A percentile compares a stretch with the other conserved stretches of the same genome.
phyloP scores from a whole-genome alignment of 331 rosid genomes.

The Malus hybrid region DNA sequence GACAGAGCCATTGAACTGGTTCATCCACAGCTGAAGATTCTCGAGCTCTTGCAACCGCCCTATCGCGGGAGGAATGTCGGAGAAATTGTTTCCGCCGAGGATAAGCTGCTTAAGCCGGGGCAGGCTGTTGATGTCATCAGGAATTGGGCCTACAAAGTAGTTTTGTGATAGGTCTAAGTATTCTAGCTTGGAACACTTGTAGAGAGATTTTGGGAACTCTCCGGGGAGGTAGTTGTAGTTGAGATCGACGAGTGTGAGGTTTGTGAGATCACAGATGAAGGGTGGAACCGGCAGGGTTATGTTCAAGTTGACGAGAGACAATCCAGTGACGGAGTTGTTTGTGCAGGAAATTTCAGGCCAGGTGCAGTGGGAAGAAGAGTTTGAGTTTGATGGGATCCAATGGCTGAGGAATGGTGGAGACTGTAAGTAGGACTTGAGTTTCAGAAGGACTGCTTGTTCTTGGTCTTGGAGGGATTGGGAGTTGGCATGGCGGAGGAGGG shows the following conservation, averaged over 20 bases:
- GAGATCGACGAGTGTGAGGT: conserved; percentile 47
- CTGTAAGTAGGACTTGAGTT: conserved; percentile 34
- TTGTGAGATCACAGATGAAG: conserved; percentile 63
- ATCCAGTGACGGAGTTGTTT: conserved; percentile 33
- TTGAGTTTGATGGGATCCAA: conserved; percentile 42
- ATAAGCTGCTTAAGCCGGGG: conserved; percentile 33
- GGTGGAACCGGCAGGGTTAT: conserved; percentile 39
- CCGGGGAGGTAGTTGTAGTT: conserved; percentile 28
- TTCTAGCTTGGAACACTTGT: conserved; percentile 50
- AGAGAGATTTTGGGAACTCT: conserved; percentile 48
- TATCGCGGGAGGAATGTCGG: conserved; percentile 46
- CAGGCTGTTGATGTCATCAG: conserved; percentile 40
- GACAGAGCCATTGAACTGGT: conserved; percentile 35
- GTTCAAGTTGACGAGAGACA: conserved; percentile 1
- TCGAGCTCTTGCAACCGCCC: conserved; percentile 41
- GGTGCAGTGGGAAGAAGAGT: conserved; percentile 35
- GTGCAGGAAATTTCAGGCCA: conserved; percentile 59
- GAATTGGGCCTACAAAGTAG: conserved; percentile 46
- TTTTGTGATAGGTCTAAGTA: conserved; percentile 46
- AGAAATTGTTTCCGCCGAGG: conserved; percentile 40
- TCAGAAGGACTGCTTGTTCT: conserved; percentile 46
- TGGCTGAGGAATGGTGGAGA: conserved; percentile 33
- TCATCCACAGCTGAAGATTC: conserved; percentile 15
- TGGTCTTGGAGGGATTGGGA: conserved; percentile 31
- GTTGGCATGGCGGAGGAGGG: conserved; percentile 22